phyloP scores from a whole-genome alignment of 305 asterid species.

The Fraxinus greggii region DNA sequence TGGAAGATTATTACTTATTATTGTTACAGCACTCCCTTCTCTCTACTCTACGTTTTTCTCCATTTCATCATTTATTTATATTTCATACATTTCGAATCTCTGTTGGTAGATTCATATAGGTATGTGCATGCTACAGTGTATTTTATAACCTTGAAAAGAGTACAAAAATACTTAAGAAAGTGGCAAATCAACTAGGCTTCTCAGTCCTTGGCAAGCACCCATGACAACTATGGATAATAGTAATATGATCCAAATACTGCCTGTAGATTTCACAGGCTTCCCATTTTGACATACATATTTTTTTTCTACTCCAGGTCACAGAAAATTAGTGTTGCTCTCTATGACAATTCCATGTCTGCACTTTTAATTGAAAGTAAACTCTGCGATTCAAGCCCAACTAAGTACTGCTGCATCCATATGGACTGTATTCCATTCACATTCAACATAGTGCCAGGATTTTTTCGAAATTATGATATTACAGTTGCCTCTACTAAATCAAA shows the following conservation, averaged over 20 bases:
- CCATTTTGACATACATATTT: too few relatives aligned
- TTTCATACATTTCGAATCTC: background rate
- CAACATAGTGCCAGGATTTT: background rate
- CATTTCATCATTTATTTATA: background rate
- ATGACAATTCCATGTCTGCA: background rate
- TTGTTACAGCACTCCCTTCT: background rate
- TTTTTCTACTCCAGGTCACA: background rate
- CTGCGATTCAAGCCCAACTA: background rate
- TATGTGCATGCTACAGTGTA: background rate
- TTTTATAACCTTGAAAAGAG: background rate
- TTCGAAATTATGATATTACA: background rate
- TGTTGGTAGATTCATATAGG: background rate
- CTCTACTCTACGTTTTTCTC: background rate
- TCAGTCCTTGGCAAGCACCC: background rate
- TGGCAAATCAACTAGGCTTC: background rate
- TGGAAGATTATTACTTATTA: background rate
- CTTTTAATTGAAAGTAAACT: background rate
- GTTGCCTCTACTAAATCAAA: background rate
- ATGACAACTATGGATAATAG: background rate
- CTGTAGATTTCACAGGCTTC: background rate
- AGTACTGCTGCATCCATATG: background rate
- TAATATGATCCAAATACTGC: background rate
- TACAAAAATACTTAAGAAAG: background rate
- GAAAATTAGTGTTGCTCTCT: background rate
- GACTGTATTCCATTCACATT: background rate